Evolutionary conservation across 352 stramenopile species (phyloP), one percentile per base, ranked within the genome.

Genomic region (Globisporangium lucens): DNA sequence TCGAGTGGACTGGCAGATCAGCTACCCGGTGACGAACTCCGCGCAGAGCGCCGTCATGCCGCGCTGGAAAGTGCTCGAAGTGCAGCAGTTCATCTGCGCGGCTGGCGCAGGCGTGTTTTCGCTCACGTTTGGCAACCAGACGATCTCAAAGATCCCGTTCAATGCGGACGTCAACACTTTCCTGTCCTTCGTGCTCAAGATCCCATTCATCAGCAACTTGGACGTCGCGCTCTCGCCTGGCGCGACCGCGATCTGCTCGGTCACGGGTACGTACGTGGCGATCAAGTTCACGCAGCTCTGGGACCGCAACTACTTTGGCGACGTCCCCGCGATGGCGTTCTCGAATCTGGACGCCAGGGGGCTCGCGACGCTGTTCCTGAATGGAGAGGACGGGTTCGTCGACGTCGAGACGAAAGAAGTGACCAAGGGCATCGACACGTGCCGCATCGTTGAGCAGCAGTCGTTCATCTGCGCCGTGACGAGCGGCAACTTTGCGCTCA

Each of bases 21-120:
- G 73, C 9, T 91, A 88, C 60, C 77, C 83, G 8, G 52, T 43
- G 2, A 66, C 74, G 0, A 89, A 90, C 52, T 35, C 73, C 0
- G 73, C 70, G 13, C 85, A 93, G 13, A 89, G 78, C 38, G 79
- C 76, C 1, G 56, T 91, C 24, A 67, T 79, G 0, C 76, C 83
- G 1, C 65, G 64, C 0, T 93, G 85, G 85, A 82, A 80, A 62
- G 74, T 79, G 5, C 56, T 89, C 43, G 85, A 94, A 70, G 80
- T 90, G 27, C 85, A 94, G 64, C 81, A 88, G 47, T 94, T 94
- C 61, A 89, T 91, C 43, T 94, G 85, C 60, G 84, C 84, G 7
- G 85, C 85, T 0, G 80, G 90, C 65, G 70, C 74, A 0, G 85
- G 83, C 0, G 64, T 75, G 20, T 89, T 92, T n/a, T 72, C 79